Percentiles rank a stretch among this genome's conserved stretches.
phyloP scores from a whole-genome alignment of 495 filamentous ascomycete genomes.

The Penicillium ucsense region DNA sequence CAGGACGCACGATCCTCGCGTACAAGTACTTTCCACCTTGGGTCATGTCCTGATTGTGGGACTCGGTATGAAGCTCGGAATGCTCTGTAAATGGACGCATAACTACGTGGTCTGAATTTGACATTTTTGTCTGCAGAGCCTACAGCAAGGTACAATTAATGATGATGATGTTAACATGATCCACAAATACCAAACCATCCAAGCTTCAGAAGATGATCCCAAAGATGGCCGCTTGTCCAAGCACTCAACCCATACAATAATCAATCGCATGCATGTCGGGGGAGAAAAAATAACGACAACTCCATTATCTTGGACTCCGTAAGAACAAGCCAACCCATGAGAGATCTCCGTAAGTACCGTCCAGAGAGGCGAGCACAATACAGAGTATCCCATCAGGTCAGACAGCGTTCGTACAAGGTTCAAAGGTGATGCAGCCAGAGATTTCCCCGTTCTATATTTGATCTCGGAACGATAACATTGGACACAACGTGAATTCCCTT shows the following conservation, averaged over 20 bases:
- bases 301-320: slow-evolving; percentile 6
- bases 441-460: slow-evolving; percentile 5
- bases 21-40: slow-evolving; percentile 18
- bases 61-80: slow-evolving; percentile 20
- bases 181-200: neutral
- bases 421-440: slow-evolving; percentile 18
- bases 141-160: neutral
- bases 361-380: slow-evolving; percentile 8
- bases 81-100: slow-evolving; percentile 28
- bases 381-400: slow-evolving; percentile 1
- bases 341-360: slow-evolving; percentile 12
- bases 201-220: neutral
- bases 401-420: neutral
- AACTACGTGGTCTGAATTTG: neutral
- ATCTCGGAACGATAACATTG: slow-evolving; percentile 13
- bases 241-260: too few species aligned
- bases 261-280: slow-evolving; percentile 6
- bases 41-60: slow-evolving; percentile 25
- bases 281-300: slow-evolving; percentile 14
- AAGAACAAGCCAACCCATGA: neutral
- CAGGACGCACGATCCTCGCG: slow-evolving; percentile 11
- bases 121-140: neutral
- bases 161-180: slow-evolving; percentile 6
- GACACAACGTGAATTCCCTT: slow-evolving; percentile 6
- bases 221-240: too few species aligned